These are phyloP conservation scores for Pythium volutum DNA, from an alignment of 352 stramenopile genomes.

Conservation along the genomic window DNA sequence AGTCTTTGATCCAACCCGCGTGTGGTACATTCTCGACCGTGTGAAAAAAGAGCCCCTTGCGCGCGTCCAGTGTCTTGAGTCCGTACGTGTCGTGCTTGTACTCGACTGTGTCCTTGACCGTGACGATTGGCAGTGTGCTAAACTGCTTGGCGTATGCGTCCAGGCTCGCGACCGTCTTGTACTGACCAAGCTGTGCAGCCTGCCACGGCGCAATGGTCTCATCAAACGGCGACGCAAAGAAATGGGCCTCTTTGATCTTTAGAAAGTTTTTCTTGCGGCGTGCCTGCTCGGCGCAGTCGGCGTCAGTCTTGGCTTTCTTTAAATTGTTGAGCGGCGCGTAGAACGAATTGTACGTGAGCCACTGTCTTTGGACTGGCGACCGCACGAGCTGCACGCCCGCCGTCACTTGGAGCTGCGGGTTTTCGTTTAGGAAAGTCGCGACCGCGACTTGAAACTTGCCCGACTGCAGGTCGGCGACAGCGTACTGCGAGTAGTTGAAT, in stretches of 20 bases:
- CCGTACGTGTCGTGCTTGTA: conserved; percentile 42
- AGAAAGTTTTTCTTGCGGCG: conserved; percentile 37
- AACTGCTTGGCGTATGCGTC: too few relatives aligned
- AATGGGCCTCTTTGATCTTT: conserved; percentile 28
- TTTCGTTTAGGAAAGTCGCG: conserved; percentile 22
- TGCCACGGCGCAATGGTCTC: conserved; percentile 37
- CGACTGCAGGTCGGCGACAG: conserved; percentile 18
- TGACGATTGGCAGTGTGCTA: too few relatives aligned
- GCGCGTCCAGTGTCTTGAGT: conserved; percentile 30
- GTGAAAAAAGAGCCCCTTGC: conserved; percentile 26
- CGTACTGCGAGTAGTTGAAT: conserved; percentile 38
- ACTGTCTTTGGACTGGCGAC: conserved; percentile 25
- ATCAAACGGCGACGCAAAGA: conserved; percentile 33
- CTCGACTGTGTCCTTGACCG: conserved; percentile 42
- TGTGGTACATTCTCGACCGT: conserved; percentile 28
- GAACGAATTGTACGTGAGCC: conserved; percentile 21
- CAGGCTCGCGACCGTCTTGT: conserved; percentile 31
- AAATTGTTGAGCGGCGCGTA: conserved; percentile 32
- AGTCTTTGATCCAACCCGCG: conserved; percentile 32
- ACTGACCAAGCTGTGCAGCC: conserved; percentile 26
- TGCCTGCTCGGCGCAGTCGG: conserved; percentile 8
- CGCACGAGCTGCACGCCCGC: conserved; percentile 41
- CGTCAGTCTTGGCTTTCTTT: conserved; percentile 30
- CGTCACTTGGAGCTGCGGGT: conserved; percentile 30
- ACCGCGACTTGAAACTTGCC: conserved; percentile 38